Evolutionary conservation across 2,329 filamentous ascomycete genomes (phyloP), one percentile per base, ranked within the genome.

Genomic region (Sporothrix humicola): DNA sequence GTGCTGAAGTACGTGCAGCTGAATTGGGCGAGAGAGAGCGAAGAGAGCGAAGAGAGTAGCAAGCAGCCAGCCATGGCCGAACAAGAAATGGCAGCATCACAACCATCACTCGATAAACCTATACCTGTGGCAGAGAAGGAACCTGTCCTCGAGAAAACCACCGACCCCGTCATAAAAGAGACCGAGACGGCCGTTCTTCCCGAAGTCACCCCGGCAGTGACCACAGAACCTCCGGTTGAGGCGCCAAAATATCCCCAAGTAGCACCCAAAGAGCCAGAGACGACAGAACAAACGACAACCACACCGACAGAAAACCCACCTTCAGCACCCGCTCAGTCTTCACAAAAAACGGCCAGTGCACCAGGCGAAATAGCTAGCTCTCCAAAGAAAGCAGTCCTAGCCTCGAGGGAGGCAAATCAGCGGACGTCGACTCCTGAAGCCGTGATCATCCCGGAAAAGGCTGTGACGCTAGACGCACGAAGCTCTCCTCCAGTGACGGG

Each of bases 1-100:
- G 71, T 72, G 20, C 37, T 72, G 63, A 15, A 52, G 46, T 20
- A 52, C 7, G 23, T 68, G 23, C 13, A 50, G 42, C 8, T 48
- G 15, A 23, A 23, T 20, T 48, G 59, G 10, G 9, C 52, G n/a
- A 8, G 42, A 26, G 9, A 48, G 48, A 6, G 31, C 31, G 31
- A 37, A 37, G 31, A 37, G 31, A 37, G 31, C 31, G 31, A 37
- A 37, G 31, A 37, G 31, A 37, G 31, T 7, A 65, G 12, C 37
- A 8, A 65, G 37, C 20, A 23, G 59, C 8, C 59, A 20, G 7
- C 31, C 31, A 37, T 7, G 7, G 31, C 31, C 31, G 31, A 37
- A 37, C 31, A 37, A 37, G 31, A 37, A 37, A 3, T 37, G 31
- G 31, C 31, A 37, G 31, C 4, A 37, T 37, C 31, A 37, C 31